Conservation (phyloP, 495 filamentous ascomycete species). For the Hypoxylon fuscum region DNA sequence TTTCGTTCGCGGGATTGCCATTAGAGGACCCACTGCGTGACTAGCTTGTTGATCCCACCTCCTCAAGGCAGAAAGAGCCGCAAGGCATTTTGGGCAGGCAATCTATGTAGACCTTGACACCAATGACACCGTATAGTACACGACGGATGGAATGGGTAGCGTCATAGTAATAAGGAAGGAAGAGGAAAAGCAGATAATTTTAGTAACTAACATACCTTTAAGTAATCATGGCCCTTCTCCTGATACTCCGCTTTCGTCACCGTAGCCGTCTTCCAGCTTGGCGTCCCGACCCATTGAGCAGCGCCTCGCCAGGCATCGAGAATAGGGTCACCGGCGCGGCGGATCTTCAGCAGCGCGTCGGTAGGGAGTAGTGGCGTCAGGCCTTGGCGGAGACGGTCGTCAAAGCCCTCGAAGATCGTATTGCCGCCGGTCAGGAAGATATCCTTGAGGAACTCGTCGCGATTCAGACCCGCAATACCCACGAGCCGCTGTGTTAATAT, state of each 20-base stretch:
- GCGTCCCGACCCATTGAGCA: slow-evolving; percentile 74
- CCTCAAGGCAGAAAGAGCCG: slow-evolving; percentile 19
- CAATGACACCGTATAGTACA: neutral
- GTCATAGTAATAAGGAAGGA: slow-evolving; percentile 18
- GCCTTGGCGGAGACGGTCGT: slow-evolving; percentile 79
- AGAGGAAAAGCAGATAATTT: slow-evolving; percentile 12
- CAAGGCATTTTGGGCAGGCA: slow-evolving; percentile 2
- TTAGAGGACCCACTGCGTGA: too few species aligned
- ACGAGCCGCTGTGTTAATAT: slow-evolving; percentile 83
- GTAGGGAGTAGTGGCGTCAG: slow-evolving; percentile 76
- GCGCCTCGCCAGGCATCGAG: slow-evolving; percentile 94
- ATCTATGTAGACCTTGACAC: neutral
- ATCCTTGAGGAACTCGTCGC: slow-evolving; percentile 76
- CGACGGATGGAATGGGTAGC: neutral
- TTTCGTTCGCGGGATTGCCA: too few species aligned
- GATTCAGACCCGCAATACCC: slow-evolving; percentile 58
- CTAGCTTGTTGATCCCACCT: too few species aligned
- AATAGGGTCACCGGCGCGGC: slow-evolving; percentile 75
- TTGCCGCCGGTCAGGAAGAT: slow-evolving; percentile 97
- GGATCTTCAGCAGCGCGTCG: slow-evolving; percentile 68
- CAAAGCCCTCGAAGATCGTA: slow-evolving; percentile 84
- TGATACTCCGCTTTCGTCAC: slow-evolving; percentile 79
- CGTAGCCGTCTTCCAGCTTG: slow-evolving; percentile 56
- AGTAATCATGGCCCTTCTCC: slow-evolving; percentile 85
- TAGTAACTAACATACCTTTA: slow-evolving; percentile 69